Base-by-base conservation (phyloP, 1,284 basidiomycete genomes). In the Sporisorium graminicola region DNA sequence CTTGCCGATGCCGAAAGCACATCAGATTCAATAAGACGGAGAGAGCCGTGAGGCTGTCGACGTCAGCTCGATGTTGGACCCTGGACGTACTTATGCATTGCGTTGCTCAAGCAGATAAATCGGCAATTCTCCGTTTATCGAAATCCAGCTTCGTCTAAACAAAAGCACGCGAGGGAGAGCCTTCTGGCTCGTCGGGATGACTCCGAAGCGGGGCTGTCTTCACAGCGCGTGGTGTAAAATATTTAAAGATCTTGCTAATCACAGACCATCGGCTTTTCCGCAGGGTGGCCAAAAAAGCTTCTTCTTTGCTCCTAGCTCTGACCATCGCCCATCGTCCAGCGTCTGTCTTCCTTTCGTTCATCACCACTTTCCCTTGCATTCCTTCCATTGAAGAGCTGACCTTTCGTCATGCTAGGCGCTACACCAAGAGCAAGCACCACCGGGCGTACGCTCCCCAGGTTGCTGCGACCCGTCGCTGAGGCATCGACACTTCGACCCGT, bases 371-470 rank as follows among this genome's bases (percentile, higher is more conserved):
- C 22, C 49, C 14, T 20, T n/a, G 20, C 40, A n/a, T 22, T 35
- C 26, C 8, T n/a, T 7, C 2, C 40, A 12, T 26, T 40, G n/a
- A 55, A 6, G n/a, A n/a, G n/a, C n/a, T n/a, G n/a, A n/a, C 29
- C 27, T 20, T 40, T 24, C 26, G 43, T 3, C 14, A 71, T 62
- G 64, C 52, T 63, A 20, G 53, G 52, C 64, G 64, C 56, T 16
- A 52, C 46, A 50, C 56, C 59, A 56, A 63, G 59, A 63, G 59
- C 47, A 16, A 46, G 47, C 58, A 56, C 64, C 56, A 56, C 69
- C 18, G 64, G 64, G 50, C 58, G 56, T 24, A 58, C 59, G 0
- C 35, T 72, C 40, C 60, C 64, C 42, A 63, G 44, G 29, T 29
- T 72, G 46, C 47, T 72, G 20, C 69, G 64, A 35, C 49, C 68